Conservation (phyloP, 371 early-diverging fungal genomes). For the Caulochytrium protostelioides region DNA sequence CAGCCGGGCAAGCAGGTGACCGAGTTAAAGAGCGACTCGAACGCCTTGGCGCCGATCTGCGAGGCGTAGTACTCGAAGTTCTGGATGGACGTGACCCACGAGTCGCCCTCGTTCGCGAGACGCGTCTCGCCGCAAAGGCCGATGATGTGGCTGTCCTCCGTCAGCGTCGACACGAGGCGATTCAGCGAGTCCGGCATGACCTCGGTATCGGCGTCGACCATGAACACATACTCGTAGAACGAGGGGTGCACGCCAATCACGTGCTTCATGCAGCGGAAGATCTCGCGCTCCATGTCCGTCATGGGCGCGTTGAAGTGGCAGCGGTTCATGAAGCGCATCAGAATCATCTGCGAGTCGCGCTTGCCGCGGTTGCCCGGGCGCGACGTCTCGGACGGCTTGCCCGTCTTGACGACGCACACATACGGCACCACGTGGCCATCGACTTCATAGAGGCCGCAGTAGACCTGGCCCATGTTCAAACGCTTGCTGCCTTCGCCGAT, state of each 20-base stretch:
- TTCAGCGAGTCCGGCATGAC: slow-evolving; percentile 4
- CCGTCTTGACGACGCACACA: slow-evolving; percentile 16
- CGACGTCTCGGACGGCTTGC: slow-evolving; percentile 7
- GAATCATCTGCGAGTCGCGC: slow-evolving; percentile 28
- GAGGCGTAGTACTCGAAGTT: slow-evolving; percentile 32
- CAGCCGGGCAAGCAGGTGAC: slow-evolving; percentile 10
- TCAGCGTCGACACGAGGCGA: slow-evolving; percentile 1
- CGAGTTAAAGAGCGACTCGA: slow-evolving; percentile 25
- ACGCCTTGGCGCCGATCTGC: slow-evolving; percentile 19
- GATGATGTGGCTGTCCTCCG: slow-evolving; percentile 2
- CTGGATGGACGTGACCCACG: slow-evolving; percentile 26
- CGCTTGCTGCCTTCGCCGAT: slow-evolving; percentile 17
- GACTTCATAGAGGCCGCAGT: slow-evolving; percentile 49
- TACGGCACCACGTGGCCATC: slow-evolving; percentile 8
- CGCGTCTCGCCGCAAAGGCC: slow-evolving; percentile 7
- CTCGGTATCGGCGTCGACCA: slow-evolving; percentile 9
- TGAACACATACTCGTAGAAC: slow-evolving; percentile 3
- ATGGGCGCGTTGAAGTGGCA: slow-evolving; percentile 17
- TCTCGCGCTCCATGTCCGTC: slow-evolving; percentile 20
- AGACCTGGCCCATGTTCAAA: slow-evolving; percentile 17
- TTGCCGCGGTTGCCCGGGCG: slow-evolving; percentile 31
- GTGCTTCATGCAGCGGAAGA: slow-evolving; percentile 16
- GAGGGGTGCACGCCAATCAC: slow-evolving; percentile 6
- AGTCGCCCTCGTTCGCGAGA: slow-evolving; percentile 7
- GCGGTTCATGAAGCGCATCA: slow-evolving; percentile 22